Evolutionary conservation across 164 flowering plant genomes (phyloP).

Genomic region (Berberis vulgaris): DNA sequence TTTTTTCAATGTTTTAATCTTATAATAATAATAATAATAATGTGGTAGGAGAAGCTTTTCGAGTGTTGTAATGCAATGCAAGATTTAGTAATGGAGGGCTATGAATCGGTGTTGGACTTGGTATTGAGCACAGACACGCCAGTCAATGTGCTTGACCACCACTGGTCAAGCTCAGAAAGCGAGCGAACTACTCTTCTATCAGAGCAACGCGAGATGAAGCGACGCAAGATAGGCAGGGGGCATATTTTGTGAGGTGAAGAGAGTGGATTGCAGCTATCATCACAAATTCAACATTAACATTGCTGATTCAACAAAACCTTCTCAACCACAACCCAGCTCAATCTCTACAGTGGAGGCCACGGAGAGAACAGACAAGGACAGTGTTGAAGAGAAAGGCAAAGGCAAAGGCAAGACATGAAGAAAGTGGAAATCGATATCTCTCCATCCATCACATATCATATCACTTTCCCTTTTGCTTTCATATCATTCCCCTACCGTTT

Average conservation of each 20-base stretch:
- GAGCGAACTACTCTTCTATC: conserved; percentile 13
- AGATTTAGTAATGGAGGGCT: conserved; percentile 24
- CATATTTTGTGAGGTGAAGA: conserved; percentile 4
- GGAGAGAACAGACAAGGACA: too few species aligned
- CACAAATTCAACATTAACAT: too few species aligned
- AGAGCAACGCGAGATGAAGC: conserved; percentile 25
- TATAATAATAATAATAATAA: not conserved
- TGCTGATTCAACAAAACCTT: too few species aligned
- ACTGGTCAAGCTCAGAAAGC: conserved; percentile 34
- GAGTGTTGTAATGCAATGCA: conserved; percentile 35
- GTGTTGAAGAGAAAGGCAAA: too few species aligned
- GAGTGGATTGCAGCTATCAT: too few species aligned
- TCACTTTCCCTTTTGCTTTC: too few species aligned
- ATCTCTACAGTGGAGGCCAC: too few species aligned
- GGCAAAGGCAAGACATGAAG: too few species aligned
- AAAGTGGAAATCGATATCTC: too few species aligned
- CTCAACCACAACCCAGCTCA: too few species aligned
- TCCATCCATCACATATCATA: too few species aligned
- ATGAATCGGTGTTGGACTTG: conserved; percentile 20
- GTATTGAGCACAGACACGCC: conserved; percentile 36
- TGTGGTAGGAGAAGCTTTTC: conserved; percentile 33
- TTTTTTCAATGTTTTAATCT: not conserved
- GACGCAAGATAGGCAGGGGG: conserved; percentile 19
- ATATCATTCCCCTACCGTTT: too few species aligned
- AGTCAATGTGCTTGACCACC: conserved; percentile 43